Percentiles rank a stretch among this genome's conserved stretches.
Evolutionary conservation across 495 filamentous ascomycete genomes (phyloP).

Genomic region (Penicillium subrubescens): DNA sequence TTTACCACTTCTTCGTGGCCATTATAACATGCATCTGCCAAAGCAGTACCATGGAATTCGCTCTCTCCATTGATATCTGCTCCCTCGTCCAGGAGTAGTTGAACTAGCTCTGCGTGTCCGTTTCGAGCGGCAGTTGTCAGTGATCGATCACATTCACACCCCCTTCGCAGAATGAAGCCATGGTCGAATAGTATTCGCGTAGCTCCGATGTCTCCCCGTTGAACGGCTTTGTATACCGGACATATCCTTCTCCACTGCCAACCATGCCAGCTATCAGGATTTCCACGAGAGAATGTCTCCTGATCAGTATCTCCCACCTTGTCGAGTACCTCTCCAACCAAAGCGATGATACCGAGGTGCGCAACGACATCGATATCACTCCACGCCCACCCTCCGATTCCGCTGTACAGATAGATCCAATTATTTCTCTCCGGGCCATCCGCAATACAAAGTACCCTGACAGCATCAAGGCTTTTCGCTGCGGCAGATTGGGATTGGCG

Average conservation of each 20-base stretch:
- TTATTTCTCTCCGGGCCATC: neutral
- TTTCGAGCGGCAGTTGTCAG: neutral
- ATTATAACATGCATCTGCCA: neutral
- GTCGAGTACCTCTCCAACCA: neutral
- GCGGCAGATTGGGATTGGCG: neutral
- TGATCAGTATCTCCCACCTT: neutral
- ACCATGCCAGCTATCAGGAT: neutral
- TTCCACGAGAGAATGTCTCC: neutral
- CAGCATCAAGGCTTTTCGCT: neutral
- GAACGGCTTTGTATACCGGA: neutral
- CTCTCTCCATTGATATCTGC: neutral
- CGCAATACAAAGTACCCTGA: neutral
- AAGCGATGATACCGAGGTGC: neutral
- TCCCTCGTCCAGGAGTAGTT: neutral
- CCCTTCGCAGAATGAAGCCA: neutral
- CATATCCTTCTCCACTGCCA: neutral
- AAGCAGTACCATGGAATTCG: neutral
- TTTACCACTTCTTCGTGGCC: neutral
- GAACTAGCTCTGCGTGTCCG: neutral
- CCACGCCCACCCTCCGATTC: neutral
- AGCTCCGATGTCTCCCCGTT: neutral
- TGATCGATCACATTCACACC: neutral
- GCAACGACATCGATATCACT: neutral
- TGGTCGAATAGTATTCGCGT: neutral
- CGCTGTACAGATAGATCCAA: neutral